A percentile compares a stretch with the other conserved stretches of the same genome.
Conservation (phyloP, 805 yeast species). For the Candida suzukii region DNA sequence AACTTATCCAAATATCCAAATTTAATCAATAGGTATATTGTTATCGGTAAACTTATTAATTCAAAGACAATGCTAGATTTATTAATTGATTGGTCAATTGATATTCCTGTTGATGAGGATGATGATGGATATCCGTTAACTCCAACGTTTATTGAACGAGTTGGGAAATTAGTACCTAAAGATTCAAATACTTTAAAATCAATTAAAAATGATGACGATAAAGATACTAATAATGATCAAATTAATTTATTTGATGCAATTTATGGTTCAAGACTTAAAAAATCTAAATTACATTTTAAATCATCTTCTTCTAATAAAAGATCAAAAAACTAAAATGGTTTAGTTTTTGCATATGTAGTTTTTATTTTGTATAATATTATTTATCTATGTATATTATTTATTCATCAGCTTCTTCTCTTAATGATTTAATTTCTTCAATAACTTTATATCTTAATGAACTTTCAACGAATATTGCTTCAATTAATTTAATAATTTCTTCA, state of each 20-base stretch:
- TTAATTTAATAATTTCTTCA: slow-evolving; percentile 33
- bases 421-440: slow-evolving; percentile 38
- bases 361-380: too few species aligned
- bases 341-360: too few species aligned
- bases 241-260: slow-evolving; percentile 16
- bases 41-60: slow-evolving; percentile 17
- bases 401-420: slow-evolving; percentile 24
- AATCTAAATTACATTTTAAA: too few species aligned
- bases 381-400: neutral
- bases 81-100: slow-evolving; percentile 9
- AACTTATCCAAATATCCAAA: slow-evolving; percentile 11
- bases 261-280: slow-evolving; percentile 6
- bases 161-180: slow-evolving; percentile 15
- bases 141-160: slow-evolving; percentile 14
- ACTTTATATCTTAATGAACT: slow-evolving; percentile 37
- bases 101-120: slow-evolving; percentile 11
- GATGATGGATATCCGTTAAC: slow-evolving; percentile 9
- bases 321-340: too few species aligned
- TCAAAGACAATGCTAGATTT: neutral
- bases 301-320: too few species aligned
- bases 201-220: neutral
- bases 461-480: slow-evolving; percentile 37
- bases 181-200: neutral
- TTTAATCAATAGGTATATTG: slow-evolving; percentile 10
- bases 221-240: slow-evolving; percentile 1